Evolutionary conservation across 805 yeast genomes (phyloP).

Genomic region (Kluyveromyces dobzhanskii): DNA sequence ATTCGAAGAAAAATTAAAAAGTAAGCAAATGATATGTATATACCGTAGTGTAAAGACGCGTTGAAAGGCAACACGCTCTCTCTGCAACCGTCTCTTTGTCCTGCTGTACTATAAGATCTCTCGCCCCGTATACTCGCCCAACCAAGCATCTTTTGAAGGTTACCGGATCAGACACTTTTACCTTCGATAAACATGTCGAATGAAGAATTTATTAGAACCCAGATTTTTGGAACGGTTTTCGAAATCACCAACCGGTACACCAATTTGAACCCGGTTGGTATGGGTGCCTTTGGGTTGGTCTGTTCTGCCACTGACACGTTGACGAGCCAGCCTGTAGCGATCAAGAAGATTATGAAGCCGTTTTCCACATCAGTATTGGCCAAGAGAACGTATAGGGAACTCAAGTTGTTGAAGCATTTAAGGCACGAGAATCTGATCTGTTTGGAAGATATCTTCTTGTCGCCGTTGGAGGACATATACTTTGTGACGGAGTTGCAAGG

Average conservation of each 20-base stretch:
- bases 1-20: too few relatives aligned
- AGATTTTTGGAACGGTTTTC: slow-evolving; percentile 90
- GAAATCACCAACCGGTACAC: slow-evolving; percentile 86
- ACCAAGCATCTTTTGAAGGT: too few relatives aligned
- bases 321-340: slow-evolving; percentile 90
- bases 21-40: too few relatives aligned
- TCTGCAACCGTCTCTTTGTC: too few relatives aligned
- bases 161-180: too few relatives aligned
- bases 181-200: slow-evolving; percentile 20
- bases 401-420: slow-evolving; percentile 84
- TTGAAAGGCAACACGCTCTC: too few relatives aligned
- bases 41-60: too few relatives aligned
- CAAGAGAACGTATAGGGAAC: slow-evolving; percentile 92
- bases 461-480: slow-evolving; percentile 91
- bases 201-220: slow-evolving; percentile 54
- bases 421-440: slow-evolving; percentile 93
- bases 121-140: too few relatives aligned
- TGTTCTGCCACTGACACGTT: slow-evolving; percentile 92
- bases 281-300: slow-evolving; percentile 99
- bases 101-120: too few relatives aligned
- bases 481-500: slow-evolving; percentile 97
- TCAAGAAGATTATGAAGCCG: slow-evolving; percentile 96
- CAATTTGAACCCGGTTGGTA: slow-evolving; percentile 94
- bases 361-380: slow-evolving; percentile 91
- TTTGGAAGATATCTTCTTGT: slow-evolving; percentile 84